Evolutionary conservation across 2,329 filamentous ascomycete species (phyloP), one percentile per base, ranked within the genome.

Genomic region (Colletotrichum tanaceti): DNA sequence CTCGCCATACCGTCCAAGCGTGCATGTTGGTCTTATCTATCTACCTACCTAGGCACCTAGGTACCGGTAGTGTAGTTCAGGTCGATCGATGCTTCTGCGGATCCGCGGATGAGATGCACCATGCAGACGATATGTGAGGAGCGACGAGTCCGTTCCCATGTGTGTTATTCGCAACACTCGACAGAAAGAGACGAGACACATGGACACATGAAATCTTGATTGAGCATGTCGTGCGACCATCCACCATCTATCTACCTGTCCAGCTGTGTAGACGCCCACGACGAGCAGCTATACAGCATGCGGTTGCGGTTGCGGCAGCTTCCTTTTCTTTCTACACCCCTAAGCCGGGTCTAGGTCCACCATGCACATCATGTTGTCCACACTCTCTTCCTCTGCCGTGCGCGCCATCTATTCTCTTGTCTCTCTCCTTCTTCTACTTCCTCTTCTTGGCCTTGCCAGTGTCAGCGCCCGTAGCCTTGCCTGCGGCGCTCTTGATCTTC

Each of bases 401-500:
- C 13, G 35, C 28, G 28, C 10, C 28, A 32, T 32, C 28, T 32
- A 32, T 32, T 32, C 28, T 32, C 28, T 32, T 32, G 38, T 39
- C 22, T 24, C 22, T 52, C 9, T n/a, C 10, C 7, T 32, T 32
- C 43, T 4, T 72, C 74, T 72, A 82, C 75, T 78, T 82, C 62
- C 81, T 77, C 78, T 81, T 83, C 63, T 77, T 81, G 13, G 78
- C 80, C 67, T 80, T 81, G 44, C 83, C 82, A 57, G 81, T 82
- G 70, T 85, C 82, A 7, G 82, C 79, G 35, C 87, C 87, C 3
- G 82, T 86, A 2, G 84, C 77, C 78, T 85, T 86, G 32, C 76
- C 78, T 3, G 59, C 58, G 7, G 39, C 55, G n/a, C 28, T 55
- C 71, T 76, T 74, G 24, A 70, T 67, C 67, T 72, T 71, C 54